phyloP scores from a whole-genome alignment of 306 rosid genomes.

The Benincasa hispida region DNA sequence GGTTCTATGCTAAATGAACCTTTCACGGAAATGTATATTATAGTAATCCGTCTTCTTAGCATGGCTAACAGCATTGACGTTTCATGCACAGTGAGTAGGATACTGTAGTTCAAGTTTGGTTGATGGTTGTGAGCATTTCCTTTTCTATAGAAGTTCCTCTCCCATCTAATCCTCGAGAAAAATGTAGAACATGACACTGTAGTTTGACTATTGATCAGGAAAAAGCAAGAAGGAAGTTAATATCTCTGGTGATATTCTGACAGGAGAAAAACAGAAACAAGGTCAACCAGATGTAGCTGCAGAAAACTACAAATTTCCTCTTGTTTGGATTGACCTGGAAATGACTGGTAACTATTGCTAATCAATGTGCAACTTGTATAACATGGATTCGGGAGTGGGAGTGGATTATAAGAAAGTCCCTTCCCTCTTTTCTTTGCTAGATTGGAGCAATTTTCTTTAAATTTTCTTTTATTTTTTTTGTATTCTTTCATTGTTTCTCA shows the following conservation, averaged over 20 bases:
- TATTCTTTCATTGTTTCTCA: no score
- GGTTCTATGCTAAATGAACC: neutral
- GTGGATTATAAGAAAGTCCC: neutral
- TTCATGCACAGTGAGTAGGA: neutral
- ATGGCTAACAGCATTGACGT: neutral
- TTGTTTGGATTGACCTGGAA: conserved; percentile 97
- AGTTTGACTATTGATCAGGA: conserved; percentile 33
- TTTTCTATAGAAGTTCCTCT: neutral
- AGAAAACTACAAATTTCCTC: conserved; percentile 54
- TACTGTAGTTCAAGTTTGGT: neutral
- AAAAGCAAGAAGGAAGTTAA: conserved; percentile 24
- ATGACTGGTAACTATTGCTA: conserved; percentile 59
- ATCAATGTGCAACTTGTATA: neutral
- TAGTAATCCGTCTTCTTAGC: neutral
- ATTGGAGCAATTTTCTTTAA: no score
- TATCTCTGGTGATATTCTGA: conserved; percentile 8
- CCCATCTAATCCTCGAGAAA: neutral
- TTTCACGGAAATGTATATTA: neutral
- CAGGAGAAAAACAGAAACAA: conserved; percentile 17
- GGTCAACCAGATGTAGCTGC: conserved; percentile 16
- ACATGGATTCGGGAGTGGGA: neutral
- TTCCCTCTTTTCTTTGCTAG: neutral
- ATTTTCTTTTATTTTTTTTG: no score
- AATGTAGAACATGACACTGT: neutral
- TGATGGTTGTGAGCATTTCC: neutral